A percentile compares a stretch with the other conserved stretches of the same genome.
Conservation (phyloP, 495 filamentous ascomycete species). For the Trichoderma asperelloides region DNA sequence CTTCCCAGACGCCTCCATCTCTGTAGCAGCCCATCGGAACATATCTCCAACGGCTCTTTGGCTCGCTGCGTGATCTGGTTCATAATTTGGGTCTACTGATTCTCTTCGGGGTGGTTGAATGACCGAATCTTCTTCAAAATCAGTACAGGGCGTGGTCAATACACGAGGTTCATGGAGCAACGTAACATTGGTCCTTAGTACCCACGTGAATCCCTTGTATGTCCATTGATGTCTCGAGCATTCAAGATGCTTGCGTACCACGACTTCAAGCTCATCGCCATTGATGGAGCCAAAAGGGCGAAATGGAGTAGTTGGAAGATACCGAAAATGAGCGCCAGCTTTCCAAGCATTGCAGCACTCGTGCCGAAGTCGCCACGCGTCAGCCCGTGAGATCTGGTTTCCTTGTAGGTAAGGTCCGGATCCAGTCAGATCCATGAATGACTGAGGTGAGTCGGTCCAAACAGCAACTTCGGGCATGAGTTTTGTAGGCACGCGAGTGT, state of each 20-base stretch:
- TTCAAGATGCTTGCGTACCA: not conserved
- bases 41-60: not conserved
- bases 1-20: not conserved
- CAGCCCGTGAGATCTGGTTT: not conserved
- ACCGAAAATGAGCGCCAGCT: not conserved
- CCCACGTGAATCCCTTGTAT: not conserved
- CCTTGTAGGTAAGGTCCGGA: not conserved
- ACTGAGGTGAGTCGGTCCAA: conserved; percentile 13
- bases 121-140: not conserved
- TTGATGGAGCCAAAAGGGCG: not conserved
- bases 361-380: not conserved
- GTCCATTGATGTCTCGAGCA: not conserved
- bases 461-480: conserved; percentile 1
- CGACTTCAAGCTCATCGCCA: not conserved
- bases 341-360: not conserved
- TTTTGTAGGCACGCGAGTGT: not conserved
- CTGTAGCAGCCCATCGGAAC: not conserved
- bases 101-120: not conserved
- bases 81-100: not conserved
- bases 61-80: not conserved
- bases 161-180: not conserved
- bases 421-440: conserved; percentile 11
- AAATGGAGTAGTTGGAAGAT: not conserved
- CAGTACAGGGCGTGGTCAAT: not conserved
- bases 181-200: not conserved